Percentiles rank a stretch among this genome's conserved stretches.
phyloP scores from a whole-genome alignment of 1,139 yeast species.

The Yamadazyma songkhlaensis region DNA sequence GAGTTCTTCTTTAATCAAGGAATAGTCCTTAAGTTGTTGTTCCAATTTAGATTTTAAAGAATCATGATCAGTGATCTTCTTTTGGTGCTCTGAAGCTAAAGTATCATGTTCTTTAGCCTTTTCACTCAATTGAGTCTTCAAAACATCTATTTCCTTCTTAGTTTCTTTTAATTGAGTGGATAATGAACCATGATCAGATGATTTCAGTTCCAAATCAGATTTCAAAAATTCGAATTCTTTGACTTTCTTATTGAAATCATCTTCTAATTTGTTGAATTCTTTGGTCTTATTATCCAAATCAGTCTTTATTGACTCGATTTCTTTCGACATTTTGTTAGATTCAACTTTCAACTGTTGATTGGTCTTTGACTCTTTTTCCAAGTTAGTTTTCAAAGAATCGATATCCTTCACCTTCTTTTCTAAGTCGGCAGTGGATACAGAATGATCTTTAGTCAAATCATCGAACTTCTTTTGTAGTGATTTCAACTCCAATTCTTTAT shows the following conservation, averaged over 20 bases:
- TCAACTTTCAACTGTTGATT: not conserved
- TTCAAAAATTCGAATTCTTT: not conserved
- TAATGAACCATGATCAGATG: not conserved
- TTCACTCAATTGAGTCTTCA: not conserved
- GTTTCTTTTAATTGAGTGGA: not conserved
- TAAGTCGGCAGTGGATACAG: constrained; percentile 1
- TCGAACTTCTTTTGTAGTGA: not conserved
- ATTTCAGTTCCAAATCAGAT: not conserved
- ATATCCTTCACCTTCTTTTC: not conserved
- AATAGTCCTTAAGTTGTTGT: not conserved
- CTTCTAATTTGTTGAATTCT: not conserved
- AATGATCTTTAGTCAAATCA: not conserved
- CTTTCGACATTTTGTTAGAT: not conserved
- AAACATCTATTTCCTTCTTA: not conserved
- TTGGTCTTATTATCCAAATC: not conserved
- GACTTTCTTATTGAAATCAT: not conserved
- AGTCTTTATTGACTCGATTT: not conserved
- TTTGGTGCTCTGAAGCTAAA: not conserved
- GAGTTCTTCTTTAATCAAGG: not conserved
- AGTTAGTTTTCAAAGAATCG: not conserved
- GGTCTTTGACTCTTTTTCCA: not conserved
- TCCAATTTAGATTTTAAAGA: not conserved
- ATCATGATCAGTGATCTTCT: not conserved
- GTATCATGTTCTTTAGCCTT: not conserved
- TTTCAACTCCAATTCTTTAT: not conserved